Percentiles rank a stretch among this genome's conserved stretches.
Conservation (phyloP, 192 early-diverging fungal species). For the Fimicolochytrium jonesii region DNA sequence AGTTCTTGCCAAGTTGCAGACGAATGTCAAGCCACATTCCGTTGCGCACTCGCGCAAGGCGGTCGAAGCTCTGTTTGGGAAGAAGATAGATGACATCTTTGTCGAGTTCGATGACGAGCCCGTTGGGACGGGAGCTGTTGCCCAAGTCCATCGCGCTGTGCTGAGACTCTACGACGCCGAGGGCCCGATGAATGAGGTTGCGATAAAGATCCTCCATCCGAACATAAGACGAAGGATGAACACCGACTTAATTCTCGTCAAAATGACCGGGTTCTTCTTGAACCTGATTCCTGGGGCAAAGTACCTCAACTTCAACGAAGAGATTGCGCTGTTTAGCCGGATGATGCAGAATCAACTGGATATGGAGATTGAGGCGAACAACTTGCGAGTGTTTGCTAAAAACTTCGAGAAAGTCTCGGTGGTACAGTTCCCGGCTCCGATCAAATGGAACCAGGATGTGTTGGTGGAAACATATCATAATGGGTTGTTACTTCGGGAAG, state of each 20-base stretch:
- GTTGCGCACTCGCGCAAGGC: conserved; percentile 57
- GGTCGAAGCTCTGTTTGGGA: conserved; percentile 59
- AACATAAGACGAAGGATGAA: conserved; percentile 56
- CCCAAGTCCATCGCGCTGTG: conserved; percentile 65
- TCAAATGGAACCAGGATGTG: conserved; percentile 52
- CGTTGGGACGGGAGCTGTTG: conserved; percentile 90
- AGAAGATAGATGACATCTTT: conserved; percentile 67
- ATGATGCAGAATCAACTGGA: conserved; percentile 94
- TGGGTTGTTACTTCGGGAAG: conserved; percentile 66
- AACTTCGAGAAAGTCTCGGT: conserved; percentile 25
- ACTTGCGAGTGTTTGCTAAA: conserved; percentile 50
- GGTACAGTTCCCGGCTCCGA: conserved; percentile 63
- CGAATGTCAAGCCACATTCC: conserved; percentile 71
- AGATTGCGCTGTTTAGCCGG: conserved; percentile 75
- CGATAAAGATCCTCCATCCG: conserved; percentile 91
- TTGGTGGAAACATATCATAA: conserved; percentile 82
- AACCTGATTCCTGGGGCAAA: conserved; percentile 66
- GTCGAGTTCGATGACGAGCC: conserved; percentile 67
- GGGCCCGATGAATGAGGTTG: conserved; percentile 22
- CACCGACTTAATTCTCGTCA: conserved; percentile 78
- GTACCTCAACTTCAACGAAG: conserved; percentile 85
- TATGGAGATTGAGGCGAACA: conserved; percentile 69
- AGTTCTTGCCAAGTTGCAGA: conserved; percentile 76
- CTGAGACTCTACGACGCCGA: neutral
- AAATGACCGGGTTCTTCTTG: conserved; percentile 57